phyloP scores from a whole-genome alignment of 192 early-diverging fungal species.

The Gamsiella multidivaricata region DNA sequence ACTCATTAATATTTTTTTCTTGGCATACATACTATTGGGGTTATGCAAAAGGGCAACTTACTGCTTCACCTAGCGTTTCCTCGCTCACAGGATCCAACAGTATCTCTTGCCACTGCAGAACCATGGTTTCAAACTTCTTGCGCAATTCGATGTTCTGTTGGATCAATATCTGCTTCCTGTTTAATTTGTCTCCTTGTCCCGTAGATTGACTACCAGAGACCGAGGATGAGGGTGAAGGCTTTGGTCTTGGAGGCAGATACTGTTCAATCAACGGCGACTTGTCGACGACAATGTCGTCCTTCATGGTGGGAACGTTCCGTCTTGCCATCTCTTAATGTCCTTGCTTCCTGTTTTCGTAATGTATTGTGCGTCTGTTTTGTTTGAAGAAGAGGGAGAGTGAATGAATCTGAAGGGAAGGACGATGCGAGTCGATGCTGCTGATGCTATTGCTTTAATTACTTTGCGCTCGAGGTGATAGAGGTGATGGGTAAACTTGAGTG shows the following conservation, averaged over 20 bases:
- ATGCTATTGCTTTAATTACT: too few species aligned
- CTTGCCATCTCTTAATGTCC: constrained; percentile 18
- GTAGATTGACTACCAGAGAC: neutral
- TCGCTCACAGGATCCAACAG: constrained; percentile 58
- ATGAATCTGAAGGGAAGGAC: too few species aligned
- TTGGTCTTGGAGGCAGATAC: constrained; percentile 30
- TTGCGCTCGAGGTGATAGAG: too few species aligned
- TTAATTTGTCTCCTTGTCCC: constrained; percentile 1
- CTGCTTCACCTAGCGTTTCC: constrained; percentile 55
- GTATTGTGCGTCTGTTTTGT: neutral
- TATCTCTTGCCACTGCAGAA: constrained; percentile 58
- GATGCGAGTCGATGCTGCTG: too few species aligned
- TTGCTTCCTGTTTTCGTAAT: too few species aligned
- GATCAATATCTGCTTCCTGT: constrained; percentile 30
- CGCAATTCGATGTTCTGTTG: constrained; percentile 44
- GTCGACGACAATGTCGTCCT: constrained; percentile 54
- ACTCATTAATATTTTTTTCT: neutral
- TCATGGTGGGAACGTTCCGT: constrained; percentile 33
- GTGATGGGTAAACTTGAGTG: too few species aligned
- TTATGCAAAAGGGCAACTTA: too few species aligned
- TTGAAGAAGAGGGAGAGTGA: neutral
- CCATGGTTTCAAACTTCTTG: constrained; percentile 52
- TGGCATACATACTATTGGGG: too few species aligned
- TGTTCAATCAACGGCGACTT: constrained; percentile 25
- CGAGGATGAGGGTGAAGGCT: neutral